Evolutionary conservation across 345 rosid genomes (phyloP).

Genomic region (Corchorus olitorius): DNA sequence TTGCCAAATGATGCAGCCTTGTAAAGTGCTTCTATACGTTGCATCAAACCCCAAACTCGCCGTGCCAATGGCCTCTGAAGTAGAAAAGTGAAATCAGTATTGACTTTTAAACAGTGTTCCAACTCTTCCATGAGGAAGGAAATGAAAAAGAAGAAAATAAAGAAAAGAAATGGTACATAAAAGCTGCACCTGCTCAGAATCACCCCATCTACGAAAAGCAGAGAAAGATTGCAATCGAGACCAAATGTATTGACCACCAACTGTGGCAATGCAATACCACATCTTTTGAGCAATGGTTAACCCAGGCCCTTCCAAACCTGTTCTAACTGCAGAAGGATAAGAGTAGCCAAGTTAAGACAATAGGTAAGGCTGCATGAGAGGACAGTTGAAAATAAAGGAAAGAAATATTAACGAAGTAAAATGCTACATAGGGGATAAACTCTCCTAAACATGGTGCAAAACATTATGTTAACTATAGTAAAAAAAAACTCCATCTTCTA

Average conservation of each 20-base stretch:
- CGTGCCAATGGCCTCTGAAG: constrained; percentile 84
- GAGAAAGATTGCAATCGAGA: constrained; percentile 90
- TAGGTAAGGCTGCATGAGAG: constrained; percentile 5
- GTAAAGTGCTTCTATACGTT: constrained; percentile 79
- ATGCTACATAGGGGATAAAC: background rate
- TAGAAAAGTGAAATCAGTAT: constrained; percentile 17
- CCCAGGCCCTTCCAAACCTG: constrained; percentile 96
- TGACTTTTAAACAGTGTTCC: background rate
- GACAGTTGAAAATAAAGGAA: background rate
- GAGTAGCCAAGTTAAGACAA: constrained; percentile 1
- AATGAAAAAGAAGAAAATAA: background rate
- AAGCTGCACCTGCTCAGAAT: constrained; percentile 75
- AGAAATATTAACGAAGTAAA: background rate
- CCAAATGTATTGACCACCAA: constrained; percentile 95
- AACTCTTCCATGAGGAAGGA: background rate
- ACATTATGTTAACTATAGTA: background rate
- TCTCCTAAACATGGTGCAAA: background rate
- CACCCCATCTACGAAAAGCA: constrained; percentile 98
- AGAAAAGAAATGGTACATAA: background rate
- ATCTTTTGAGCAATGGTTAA: constrained; percentile 82
- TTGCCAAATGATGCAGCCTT: constrained; percentile 92
- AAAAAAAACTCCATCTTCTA: background rate
- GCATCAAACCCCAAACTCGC: constrained; percentile 76
- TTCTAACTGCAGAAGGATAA: constrained; percentile 59
- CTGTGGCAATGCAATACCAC: constrained; percentile 88